These are phyloP conservation scores for Crithidia sp. DNA, from an alignment of 208 protist species.

Conservation along the genomic window DNA sequence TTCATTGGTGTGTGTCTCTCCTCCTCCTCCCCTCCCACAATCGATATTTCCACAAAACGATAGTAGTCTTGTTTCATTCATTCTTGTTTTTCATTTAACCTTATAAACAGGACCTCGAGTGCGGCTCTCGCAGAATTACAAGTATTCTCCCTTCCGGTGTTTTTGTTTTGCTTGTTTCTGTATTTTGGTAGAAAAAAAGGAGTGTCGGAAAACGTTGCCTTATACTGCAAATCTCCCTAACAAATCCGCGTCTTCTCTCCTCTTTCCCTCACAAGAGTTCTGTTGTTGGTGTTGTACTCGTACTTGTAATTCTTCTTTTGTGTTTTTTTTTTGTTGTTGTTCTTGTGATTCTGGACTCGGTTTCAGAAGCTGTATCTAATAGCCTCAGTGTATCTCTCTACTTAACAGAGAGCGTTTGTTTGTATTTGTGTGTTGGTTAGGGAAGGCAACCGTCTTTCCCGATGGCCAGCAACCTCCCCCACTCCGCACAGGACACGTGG, in stretches of 20 bases:
- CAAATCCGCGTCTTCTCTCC: no score
- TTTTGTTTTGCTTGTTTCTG: background rate
- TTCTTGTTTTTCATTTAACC: background rate
- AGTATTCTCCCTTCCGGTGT: no score
- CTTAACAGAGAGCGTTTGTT: no score
- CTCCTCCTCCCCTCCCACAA: background rate
- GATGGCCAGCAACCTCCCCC: slow-evolving; percentile 5
- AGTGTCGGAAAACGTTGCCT: no score
- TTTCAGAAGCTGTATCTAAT: no score
- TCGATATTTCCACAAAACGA: background rate
- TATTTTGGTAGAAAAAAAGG: background rate
- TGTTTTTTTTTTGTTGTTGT: background rate
- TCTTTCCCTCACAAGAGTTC: background rate
- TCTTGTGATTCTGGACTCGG: background rate
- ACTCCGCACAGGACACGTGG: background rate
- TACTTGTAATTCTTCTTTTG: background rate
- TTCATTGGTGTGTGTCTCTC: slow-evolving; percentile 2
- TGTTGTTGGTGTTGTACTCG: background rate
- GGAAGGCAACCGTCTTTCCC: no score
- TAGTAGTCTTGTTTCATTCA: background rate
- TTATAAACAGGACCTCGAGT: background rate
- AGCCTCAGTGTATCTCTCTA: no score
- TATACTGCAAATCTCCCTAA: no score
- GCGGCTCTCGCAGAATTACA: background rate
- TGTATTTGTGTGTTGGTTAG: no score